Conservation (phyloP, 495 filamentous ascomycete genomes). For the Penicillium diatomitis region DNA sequence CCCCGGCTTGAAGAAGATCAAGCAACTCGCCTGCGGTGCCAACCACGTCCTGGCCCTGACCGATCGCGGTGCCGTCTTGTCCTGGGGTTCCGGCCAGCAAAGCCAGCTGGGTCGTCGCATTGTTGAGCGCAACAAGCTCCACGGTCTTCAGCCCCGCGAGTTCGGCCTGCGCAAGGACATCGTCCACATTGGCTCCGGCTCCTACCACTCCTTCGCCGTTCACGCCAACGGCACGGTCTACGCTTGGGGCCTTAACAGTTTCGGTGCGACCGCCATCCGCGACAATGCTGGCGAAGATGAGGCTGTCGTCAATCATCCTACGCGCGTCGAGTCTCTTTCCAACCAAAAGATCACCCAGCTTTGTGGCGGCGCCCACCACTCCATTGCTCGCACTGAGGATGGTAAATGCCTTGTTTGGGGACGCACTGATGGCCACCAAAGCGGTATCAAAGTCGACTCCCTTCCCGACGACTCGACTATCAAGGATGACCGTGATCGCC, state of each 20-base stretch:
- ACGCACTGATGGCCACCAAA: slow-evolving; percentile 49
- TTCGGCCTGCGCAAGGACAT: slow-evolving; percentile 58
- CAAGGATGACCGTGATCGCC: slow-evolving; percentile 36
- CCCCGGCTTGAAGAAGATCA: slow-evolving; percentile 46
- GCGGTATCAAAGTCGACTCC: slow-evolving; percentile 43
- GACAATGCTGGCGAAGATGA: slow-evolving; percentile 59
- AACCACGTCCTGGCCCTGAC: slow-evolving; percentile 57
- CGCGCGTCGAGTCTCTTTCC: slow-evolving; percentile 50
- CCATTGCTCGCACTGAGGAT: slow-evolving; percentile 40
- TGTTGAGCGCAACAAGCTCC: slow-evolving; percentile 43
- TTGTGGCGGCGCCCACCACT: slow-evolving; percentile 50
- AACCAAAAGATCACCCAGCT: slow-evolving; percentile 35
- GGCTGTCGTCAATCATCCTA: slow-evolving; percentile 48
- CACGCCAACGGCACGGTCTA: slow-evolving; percentile 62
- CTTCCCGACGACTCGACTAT: slow-evolving; percentile 42
- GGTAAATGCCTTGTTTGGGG: slow-evolving; percentile 53
- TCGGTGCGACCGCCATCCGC: slow-evolving; percentile 66
- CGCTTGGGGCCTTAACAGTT: slow-evolving; percentile 84
- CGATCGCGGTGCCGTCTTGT: slow-evolving; percentile 44
- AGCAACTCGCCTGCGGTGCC: slow-evolving; percentile 44
- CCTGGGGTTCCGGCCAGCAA: slow-evolving; percentile 56
- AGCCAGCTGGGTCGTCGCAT: slow-evolving; percentile 56
- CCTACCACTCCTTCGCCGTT: slow-evolving; percentile 62
- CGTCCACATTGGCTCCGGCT: slow-evolving; percentile 43
- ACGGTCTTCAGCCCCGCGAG: slow-evolving; percentile 57